Evolutionary conservation across 169 alveolate genomes (phyloP).

Genomic region (Cryptosporidium muris): DNA sequence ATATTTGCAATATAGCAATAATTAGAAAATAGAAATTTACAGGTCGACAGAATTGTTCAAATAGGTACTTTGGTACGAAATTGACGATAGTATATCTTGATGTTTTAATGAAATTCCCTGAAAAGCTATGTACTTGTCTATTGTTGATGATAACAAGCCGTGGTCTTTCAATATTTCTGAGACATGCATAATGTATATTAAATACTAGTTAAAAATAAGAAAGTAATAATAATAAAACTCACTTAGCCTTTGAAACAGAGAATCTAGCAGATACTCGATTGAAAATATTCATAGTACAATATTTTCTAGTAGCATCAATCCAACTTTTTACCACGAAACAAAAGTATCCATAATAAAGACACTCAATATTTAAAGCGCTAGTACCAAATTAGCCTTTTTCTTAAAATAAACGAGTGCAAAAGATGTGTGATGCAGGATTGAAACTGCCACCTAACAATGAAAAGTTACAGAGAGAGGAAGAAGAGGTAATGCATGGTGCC

Average conservation of each 20-base stretch:
- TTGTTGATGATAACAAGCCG: conserved; percentile 63
- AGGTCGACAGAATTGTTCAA: conserved; percentile 78
- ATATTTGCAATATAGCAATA: conserved; percentile 76
- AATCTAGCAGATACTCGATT: conserved; percentile 42
- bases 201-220: neutral
- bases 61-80: conserved; percentile 76
- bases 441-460: conserved; percentile 68
- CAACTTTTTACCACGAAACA: too few species aligned
- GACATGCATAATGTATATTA: neutral
- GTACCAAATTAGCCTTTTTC: neutral
- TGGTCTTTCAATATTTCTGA: conserved; percentile 24
- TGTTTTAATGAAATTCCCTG: conserved; percentile 63
- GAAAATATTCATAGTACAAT: neutral
- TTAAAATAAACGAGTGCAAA: conserved; percentile 1
- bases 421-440: conserved; percentile 68
- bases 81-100: conserved; percentile 77
- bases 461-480: conserved; percentile 51
- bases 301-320: too few species aligned
- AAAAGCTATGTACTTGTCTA: conserved; percentile 64
- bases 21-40: conserved; percentile 76
- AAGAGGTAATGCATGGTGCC: conserved; percentile 44
- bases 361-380: too few species aligned
- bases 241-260: conserved; percentile 62
- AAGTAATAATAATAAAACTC: neutral
- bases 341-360: too few species aligned